Evolutionary conservation across 2,329 filamentous ascomycete genomes (phyloP), one percentile per base, ranked within the genome.

Genomic region (Cladophialophora psammophila): DNA sequence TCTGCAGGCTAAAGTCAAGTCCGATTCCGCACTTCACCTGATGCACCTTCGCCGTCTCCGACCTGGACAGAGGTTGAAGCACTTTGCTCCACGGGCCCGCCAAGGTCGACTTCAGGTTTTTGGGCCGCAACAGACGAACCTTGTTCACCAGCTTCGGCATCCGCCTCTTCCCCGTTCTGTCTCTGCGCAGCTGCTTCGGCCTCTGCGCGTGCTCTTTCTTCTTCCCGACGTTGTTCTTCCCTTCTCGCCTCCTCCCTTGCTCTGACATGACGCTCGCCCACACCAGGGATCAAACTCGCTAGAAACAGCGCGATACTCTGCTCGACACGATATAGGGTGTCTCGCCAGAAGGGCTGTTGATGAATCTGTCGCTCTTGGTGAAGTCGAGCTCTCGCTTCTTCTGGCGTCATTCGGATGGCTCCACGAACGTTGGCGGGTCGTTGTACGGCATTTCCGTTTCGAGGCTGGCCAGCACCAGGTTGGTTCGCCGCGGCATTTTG

Each of bases 291-390:
- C 58, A 90, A 74, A 75, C 85, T 88, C 0, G 87, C 87, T 38
- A 90, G 74, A 67, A 90, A 87, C n/a, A 90, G 78, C n/a, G 86
- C 85, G 48, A 87, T 73, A 1, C 84, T 84, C 42, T 87, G 80
- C 74, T 89, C 87, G 0, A 81, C 75, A 1, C 81, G 64, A 32
- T 70, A 69, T 15, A 72, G 63, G 13, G 45, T 32, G 52, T 71
- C 66, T 50, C 68, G 59, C 61, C 71, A 64, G 18, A 68, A 65
- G 32, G 53, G 66, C 8, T 68, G 67, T 34, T 69, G 65, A 12
- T 53, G 59, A 12, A 54, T 63, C n/a, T 65, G 68, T n/a, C 71
- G 64, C 38, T 69, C 67, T 48, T 66, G 64, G 10, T 73, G 42
- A 8, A 75, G 50, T 38, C 74, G 66, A 58, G 71, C 68, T 4